Evolutionary conservation across 345 rosid genomes (phyloP).

Genomic region (Durio zibethinus): DNA sequence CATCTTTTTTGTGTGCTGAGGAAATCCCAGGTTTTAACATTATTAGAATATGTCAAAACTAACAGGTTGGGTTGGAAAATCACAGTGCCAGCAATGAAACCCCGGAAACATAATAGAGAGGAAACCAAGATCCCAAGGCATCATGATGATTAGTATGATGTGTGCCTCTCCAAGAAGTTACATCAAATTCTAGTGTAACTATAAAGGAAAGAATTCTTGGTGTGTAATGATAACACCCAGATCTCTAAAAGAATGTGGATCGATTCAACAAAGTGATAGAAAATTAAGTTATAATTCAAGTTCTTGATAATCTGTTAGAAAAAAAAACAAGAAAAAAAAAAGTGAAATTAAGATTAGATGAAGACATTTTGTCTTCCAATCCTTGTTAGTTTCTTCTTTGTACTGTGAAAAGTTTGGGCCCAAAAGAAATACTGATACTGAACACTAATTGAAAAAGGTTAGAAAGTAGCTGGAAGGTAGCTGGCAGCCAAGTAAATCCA

Average conservation of each 20-base stretch:
- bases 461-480: too few species aligned
- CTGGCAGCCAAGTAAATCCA: constrained; percentile 22
- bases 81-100: constrained; percentile 1
- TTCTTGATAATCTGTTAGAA: background rate
- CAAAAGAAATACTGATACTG: background rate
- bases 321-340: background rate
- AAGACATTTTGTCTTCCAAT: background rate
- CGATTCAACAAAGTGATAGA: too few species aligned
- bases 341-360: background rate
- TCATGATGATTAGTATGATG: background rate
- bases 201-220: constrained; percentile 12
- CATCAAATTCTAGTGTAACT: background rate
- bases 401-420: background rate
- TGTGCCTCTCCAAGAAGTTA: background rate
- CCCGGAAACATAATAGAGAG: constrained; percentile 19
- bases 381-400: background rate
- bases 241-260: too few species aligned
- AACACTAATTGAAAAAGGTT: too few species aligned
- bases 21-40: background rate
- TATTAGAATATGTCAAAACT: background rate
- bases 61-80: background rate
- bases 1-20: too few species aligned
- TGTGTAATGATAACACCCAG: background rate
- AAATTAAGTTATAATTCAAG: too few species aligned
- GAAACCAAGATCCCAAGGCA: constrained; percentile 16